Base-by-base conservation (phyloP, 257 asterid genomes). In the Ballota nigra region DNA sequence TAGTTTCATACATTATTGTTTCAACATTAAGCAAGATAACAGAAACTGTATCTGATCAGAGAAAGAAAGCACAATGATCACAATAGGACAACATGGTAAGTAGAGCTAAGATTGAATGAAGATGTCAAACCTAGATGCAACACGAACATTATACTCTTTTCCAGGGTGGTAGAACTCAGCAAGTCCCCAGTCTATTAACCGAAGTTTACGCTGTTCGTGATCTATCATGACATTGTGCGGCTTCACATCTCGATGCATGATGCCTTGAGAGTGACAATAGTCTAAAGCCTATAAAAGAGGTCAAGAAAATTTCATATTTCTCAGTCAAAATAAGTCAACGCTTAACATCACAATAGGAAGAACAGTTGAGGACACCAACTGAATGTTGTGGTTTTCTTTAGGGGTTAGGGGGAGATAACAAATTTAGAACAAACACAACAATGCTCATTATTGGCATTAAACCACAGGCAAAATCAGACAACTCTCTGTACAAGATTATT, bases 241-340 rank as follows among this genome's bases (percentile, higher is more conserved):
- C 78, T 86, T 84, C 81, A 86, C 92, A 66, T 86, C 92, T 59
- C 92, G 83, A 78, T 86, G 92, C 92, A 86, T 86, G 71, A 86
- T 84, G 61, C 92, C 92, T 83, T 84, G 92, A 69, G 89, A 82
- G 75, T 86, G 92, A 66, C 89, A 86, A 77, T 86, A 86, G 64
- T 84, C 86, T 63, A 86, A 77, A 23, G 92, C 89, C 92, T 83
- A 16, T 76, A 80, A 4, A 71, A 13, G 19, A 26, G 18, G 49
- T 58, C 11, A 43, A 66, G 5, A 43, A 59, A 71, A 15, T 0
- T 36, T 15, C 18, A 68, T 41, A n/a, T 41, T 61, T 45, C 63
- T 45, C 76, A 63, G 64, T 43, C 68, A 64, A 28, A 58, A 58
- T 62, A 65, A 6, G 64, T 10, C 43, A 70, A n/a, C 12, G 33